Percentiles rank a stretch among this genome's conserved stretches.
These are phyloP conservation scores for Pelargonium nanum DNA, from an alignment of 345 rosid genomes.

Conservation along the genomic window DNA sequence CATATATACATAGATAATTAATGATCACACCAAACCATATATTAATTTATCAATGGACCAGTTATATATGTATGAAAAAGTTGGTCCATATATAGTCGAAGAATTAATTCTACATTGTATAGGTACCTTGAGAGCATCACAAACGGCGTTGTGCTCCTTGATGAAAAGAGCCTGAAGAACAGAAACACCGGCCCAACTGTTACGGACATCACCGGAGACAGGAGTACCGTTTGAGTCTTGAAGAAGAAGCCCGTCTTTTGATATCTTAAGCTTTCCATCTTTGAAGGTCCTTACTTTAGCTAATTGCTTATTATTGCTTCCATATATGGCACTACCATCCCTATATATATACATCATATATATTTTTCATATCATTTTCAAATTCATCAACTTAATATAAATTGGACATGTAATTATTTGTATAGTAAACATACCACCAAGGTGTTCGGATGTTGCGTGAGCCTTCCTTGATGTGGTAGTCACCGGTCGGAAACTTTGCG, in stretches of 20 bases:
- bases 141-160: constrained; percentile 57
- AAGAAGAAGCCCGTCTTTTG: constrained; percentile 41
- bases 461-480: constrained; percentile 27
- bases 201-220: constrained; percentile 67
- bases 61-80: too few relatives aligned
- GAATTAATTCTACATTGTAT: not conserved
- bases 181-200: constrained; percentile 77
- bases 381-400: too few relatives aligned
- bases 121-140: constrained; percentile 58
- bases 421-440: constrained; percentile 45
- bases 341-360: constrained; percentile 13
- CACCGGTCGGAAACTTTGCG: constrained; percentile 34
- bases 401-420: too few relatives aligned
- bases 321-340: constrained; percentile 80
- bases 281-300: constrained; percentile 57
- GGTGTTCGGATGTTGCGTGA: constrained; percentile 62
- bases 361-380: too few relatives aligned
- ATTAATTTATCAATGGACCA: too few relatives aligned
- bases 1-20: too few relatives aligned
- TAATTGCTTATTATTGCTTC: constrained; percentile 53
- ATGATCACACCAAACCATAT: not conserved
- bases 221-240: constrained; percentile 47
- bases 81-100: not conserved
- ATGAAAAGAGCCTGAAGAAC: constrained; percentile 58
- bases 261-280: constrained; percentile 58